Conservation (phyloP, 805 yeast species). For the Cyberlindnera maclurae region DNA sequence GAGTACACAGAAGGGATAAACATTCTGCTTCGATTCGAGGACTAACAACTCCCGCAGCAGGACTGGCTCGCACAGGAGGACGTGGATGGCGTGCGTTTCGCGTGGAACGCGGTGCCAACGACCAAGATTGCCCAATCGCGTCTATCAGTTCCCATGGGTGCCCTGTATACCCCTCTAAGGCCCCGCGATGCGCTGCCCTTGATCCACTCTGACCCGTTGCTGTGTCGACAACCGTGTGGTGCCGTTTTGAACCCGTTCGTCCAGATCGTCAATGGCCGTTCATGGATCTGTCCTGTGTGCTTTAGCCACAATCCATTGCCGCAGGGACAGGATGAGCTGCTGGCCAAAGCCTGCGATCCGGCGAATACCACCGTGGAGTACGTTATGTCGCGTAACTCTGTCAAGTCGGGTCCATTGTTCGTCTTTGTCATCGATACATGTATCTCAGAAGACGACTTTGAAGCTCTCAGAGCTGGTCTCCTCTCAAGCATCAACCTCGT, state of each 20-base stretch:
- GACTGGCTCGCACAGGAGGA: conserved; percentile 16
- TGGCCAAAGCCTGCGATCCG: conserved; percentile 10
- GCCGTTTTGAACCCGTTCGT: conserved; percentile 48
- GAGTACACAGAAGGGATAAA: too few relatives aligned
- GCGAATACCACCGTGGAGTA: conserved; percentile 45
- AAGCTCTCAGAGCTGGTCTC: conserved; percentile 44
- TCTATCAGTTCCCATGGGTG: conserved; percentile 47
- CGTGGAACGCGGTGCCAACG: conserved; percentile 56
- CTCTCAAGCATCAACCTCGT: conserved; percentile 37
- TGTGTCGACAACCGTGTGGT: conserved; percentile 46
- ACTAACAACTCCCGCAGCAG: conserved; percentile 5
- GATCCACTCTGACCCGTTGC: conserved; percentile 35
- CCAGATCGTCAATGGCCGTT: conserved; percentile 20
- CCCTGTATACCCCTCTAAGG: conserved; percentile 47
- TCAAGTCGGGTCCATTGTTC: conserved; percentile 34
- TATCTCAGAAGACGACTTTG: conserved; percentile 42
- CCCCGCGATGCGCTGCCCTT: conserved; percentile 32
- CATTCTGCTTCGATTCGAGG: too few relatives aligned
- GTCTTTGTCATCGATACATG: conserved; percentile 54
- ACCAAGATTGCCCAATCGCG: conserved; percentile 46
- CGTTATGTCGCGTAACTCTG: conserved; percentile 17
- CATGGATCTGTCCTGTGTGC: conserved; percentile 57
- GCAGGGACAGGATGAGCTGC: conserved; percentile 25
- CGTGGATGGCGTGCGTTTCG: conserved; percentile 50
- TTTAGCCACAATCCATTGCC: conserved; percentile 37